A percentile compares a stretch with the other conserved stretches of the same genome.
phyloP scores from a whole-genome alignment of 805 yeast species.

The Wickerhamiella hasegawae region DNA sequence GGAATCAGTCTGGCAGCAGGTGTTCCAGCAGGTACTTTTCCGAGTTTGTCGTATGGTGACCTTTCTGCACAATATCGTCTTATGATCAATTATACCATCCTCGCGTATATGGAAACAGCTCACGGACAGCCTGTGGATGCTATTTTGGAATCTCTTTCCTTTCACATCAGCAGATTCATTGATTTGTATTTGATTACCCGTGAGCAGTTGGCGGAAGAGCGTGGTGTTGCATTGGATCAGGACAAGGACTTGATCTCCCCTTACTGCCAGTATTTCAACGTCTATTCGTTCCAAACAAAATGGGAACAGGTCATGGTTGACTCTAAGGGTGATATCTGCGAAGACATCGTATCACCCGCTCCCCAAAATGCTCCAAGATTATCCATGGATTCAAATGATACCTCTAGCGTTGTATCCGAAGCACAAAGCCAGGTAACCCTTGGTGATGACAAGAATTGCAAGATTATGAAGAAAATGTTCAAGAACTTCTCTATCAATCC shows the following conservation, averaged over 20 bases:
- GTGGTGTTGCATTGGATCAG: background rate
- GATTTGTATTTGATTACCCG: background rate
- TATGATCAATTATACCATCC: background rate
- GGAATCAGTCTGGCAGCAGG: slow-evolving; percentile 25
- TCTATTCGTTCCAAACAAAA: background rate
- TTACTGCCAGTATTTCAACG: background rate
- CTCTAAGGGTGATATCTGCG: too few relatives aligned
- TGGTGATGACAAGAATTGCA: too few relatives aligned
- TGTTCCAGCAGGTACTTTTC: background rate
- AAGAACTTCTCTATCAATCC: too few relatives aligned
- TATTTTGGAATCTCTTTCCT: background rate
- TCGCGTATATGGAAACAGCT: background rate
- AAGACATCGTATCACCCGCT: too few relatives aligned
- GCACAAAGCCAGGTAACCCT: too few relatives aligned
- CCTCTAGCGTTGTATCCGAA: too few relatives aligned
- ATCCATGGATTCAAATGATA: too few relatives aligned
- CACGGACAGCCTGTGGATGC: background rate
- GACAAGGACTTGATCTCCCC: background rate
- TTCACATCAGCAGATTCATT: background rate
- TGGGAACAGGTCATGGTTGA: background rate
- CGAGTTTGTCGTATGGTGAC: background rate
- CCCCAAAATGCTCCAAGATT: too few relatives aligned
- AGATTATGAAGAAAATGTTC: too few relatives aligned
- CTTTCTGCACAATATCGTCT: background rate
- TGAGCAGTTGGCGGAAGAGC: too few relatives aligned